A percentile compares a stretch with the other conserved stretches of the same genome.
These are phyloP conservation scores for Poa annua DNA, from an alignment of 176 grass and related monocot genomes.

Conservation along the genomic window DNA sequence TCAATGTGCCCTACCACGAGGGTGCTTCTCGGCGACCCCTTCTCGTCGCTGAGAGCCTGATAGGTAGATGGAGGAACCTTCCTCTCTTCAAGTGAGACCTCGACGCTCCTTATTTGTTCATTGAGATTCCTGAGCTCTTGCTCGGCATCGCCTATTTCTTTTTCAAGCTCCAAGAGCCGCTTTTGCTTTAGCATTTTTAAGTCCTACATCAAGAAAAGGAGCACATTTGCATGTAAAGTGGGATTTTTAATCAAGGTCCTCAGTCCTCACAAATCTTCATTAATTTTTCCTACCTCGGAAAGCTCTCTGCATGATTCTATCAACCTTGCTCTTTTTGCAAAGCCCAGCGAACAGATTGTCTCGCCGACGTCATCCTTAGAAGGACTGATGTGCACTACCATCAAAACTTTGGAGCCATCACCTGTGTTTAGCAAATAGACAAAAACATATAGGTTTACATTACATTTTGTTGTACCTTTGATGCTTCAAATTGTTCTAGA, in stretches of 20 bases:
- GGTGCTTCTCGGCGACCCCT: constrained; percentile 84
- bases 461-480: not conserved
- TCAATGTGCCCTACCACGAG: constrained; percentile 59
- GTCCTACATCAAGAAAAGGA: constrained; percentile 54
- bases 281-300: constrained; percentile 62
- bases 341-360: constrained; percentile 80
- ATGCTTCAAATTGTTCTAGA: not conserved
- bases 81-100: constrained; percentile 58
- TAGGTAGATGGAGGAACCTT: constrained; percentile 35
- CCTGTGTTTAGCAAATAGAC: constrained; percentile 50
- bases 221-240: constrained; percentile 10
- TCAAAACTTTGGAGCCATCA: constrained; percentile 78
- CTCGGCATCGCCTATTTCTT: constrained; percentile 58
- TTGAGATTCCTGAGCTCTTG: constrained; percentile 61
- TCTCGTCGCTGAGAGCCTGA: constrained; percentile 38
- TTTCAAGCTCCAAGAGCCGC: constrained; percentile 58
- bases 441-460: constrained; percentile 5
- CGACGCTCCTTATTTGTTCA: constrained; percentile 58
- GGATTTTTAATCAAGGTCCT: constrained; percentile 12
- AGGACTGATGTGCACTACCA: constrained; percentile 88
- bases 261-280: constrained; percentile 9
- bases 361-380: constrained; percentile 70
- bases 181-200: constrained; percentile 66
- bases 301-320: constrained; percentile 64
- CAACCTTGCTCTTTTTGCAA: constrained; percentile 76